Evolutionary conservation across 768 basidiomycete species (phyloP).

Genomic region (Saitozyma podzolica): DNA sequence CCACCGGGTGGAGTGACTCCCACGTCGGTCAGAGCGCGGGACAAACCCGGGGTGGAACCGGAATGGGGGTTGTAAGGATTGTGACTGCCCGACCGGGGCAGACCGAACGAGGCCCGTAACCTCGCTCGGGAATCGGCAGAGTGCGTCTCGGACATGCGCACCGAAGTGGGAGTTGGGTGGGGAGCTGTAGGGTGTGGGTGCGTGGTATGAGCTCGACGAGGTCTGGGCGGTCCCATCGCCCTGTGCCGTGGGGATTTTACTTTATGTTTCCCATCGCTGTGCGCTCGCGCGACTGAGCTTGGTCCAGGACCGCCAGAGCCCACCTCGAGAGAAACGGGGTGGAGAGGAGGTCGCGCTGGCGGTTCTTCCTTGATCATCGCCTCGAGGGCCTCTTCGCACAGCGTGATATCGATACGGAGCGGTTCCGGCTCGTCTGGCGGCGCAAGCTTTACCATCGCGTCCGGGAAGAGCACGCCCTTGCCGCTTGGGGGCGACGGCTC

Average conservation of each 20-base stretch:
- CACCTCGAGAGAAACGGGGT: constrained; percentile 1
- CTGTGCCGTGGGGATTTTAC: constrained; percentile 1
- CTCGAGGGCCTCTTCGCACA: not conserved
- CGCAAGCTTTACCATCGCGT: constrained; percentile 39
- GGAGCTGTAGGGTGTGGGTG: constrained; percentile 6
- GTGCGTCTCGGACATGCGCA: constrained; percentile 28
- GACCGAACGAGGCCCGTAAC: constrained; percentile 5
- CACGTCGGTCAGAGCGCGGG: constrained; percentile 20
- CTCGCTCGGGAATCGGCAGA: constrained; percentile 28
- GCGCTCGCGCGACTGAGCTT: constrained; percentile 8
- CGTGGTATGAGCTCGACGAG: constrained; percentile 14
- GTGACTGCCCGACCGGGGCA: constrained; percentile 2
- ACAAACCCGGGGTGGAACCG: constrained; percentile 13
- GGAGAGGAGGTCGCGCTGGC: not conserved
- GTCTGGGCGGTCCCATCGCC: constrained; percentile 13
- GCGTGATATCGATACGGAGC: not conserved
- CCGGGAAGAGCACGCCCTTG: constrained; percentile 25
- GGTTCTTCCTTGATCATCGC: not conserved
- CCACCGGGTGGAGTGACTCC: constrained; percentile 16
- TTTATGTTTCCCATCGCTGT: not conserved
- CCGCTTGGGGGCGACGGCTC: constrained; percentile 34
- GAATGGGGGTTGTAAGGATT: not conserved
- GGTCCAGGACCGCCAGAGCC: not conserved
- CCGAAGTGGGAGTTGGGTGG: constrained; percentile 6
- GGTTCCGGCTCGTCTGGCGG: constrained; percentile 32